Base-by-base conservation (phyloP, 2,329 filamentous ascomycete species). In the Botrytis fragariae region DNA sequence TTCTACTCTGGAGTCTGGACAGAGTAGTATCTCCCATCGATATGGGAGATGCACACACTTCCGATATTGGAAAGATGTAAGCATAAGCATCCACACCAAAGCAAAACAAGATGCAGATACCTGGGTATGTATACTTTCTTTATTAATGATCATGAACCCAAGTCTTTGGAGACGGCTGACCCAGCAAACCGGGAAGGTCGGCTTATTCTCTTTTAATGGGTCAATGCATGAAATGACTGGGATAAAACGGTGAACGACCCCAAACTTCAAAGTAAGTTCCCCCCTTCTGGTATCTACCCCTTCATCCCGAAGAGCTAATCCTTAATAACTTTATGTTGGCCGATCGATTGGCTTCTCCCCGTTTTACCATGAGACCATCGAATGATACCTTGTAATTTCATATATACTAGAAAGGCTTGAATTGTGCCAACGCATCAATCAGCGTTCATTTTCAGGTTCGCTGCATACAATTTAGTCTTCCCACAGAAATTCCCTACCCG, bases 191-290 rank as follows among this genome's bases (percentile, higher is more conserved):
- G 69, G 64, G 69, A 71, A 44, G 35, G 60, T 45, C 69, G 60
- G 69, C 69, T 71, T 67, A 37, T 51, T 54, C 37, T 68, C 51
- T 44, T 57, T 57, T 65, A 60, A 72, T 51, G 70, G 62, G 70
- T 60, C 62, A 32, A 72, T 72, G 70, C 70, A 72, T 54, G 70
- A 59, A 72, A 72, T 72, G 37, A 60, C 70, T 48, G 37, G 70
- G 70, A 62, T 71, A n/a, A 57, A 29, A 14, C 25, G 51, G 29
- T 71, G 35, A 62, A 51, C 25, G 25, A 18, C 65, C 37, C 45
- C n/a, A 57, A 57, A 57, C 51, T 54, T 54, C 51, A n/a, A 29
- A 54, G 51, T 18, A 54, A 16, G 29, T 45, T 54, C 16, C 22
- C 45, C n/a, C 18, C 48, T 29, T 69, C 51, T n/a, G 51, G 25